Percentiles rank a stretch among this genome's conserved stretches.
phyloP scores from a whole-genome alignment of 306 rosid species.

The Acacia acuminata region DNA sequence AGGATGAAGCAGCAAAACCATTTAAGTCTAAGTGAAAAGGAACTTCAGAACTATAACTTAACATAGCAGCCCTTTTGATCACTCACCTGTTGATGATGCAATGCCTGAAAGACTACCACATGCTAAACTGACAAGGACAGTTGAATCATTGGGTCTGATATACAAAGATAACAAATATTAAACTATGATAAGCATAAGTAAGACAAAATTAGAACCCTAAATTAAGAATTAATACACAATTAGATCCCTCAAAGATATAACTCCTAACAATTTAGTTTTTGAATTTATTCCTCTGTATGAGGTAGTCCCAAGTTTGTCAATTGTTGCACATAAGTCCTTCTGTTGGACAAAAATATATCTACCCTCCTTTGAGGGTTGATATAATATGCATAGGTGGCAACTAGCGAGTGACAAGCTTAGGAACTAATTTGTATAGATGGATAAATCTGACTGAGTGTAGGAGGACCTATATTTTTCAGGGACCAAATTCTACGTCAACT shows the following conservation, averaged over 20 bases:
- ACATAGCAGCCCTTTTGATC: conserved; percentile 32
- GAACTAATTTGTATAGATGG: neutral
- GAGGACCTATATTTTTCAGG: neutral
- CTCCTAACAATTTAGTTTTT: neutral
- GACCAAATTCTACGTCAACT: neutral
- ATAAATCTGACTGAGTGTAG: neutral
- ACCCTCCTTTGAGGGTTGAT: neutral
- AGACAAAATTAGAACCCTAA: conserved; percentile 7
- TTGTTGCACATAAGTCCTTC: neutral
- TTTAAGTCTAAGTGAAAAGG: neutral
- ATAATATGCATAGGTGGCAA: neutral
- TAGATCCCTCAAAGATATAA: neutral
- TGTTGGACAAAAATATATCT: neutral
- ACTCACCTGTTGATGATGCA: conserved; percentile 97
- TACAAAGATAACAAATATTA: conserved; percentile 19
- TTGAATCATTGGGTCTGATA: conserved; percentile 78
- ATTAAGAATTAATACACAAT: neutral
- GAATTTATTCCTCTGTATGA: neutral
- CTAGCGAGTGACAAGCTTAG: neutral
- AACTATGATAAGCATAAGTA: conserved; percentile 5
- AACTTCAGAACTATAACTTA: conserved; percentile 21
- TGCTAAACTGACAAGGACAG: conserved; percentile 70
- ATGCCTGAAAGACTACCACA: conserved; percentile 98
- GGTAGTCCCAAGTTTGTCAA: neutral
- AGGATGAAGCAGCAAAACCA: conserved; percentile 1